Base-by-base conservation (phyloP, 768 basidiomycete genomes). In the Nidula microcarpa region DNA sequence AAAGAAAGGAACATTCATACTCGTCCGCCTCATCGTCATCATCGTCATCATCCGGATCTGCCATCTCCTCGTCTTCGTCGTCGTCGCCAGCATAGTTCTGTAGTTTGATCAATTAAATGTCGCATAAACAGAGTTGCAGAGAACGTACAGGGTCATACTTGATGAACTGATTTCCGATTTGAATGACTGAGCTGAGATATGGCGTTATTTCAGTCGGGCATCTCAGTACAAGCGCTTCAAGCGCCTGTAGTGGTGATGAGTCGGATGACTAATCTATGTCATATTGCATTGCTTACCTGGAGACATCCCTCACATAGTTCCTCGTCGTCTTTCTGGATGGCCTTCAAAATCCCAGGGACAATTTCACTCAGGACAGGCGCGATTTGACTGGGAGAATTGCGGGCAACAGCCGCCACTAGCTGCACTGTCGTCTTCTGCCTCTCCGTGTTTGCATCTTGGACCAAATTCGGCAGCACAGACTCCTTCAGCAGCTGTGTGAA, bases 111-210 rank as follows among this genome's bases (percentile, higher is more conserved):
- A n/a, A 47, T 17, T 6, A 51, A 39, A 51, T 39, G 48, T 14
- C 36, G 14, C 14, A 49, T 35, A 13, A 30, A 30, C 35, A 5
- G 11, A 16, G 2, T 34, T 18, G 41, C 8, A 23, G 50, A 5
- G 73, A 10, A 46, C 86, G 60, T 64, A 95, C 94, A 0, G 96
- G 96, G 67, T 99, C 97, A 64, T 92, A 89, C 65, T 92, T 95
- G 73, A 99, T 88, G 59, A 85, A 86, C 55, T 86, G 82, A 47
- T 76, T 80, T 3, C 89, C 92, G 30, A 80, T 74, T 54, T 87
- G 84, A 13, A 90, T 75, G 57, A 95, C 87, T 6, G 77, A 68
- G 49, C 70, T 71, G 34, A 96, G 67, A 65, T 86, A 94, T 0
- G 86, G 78, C 0, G 88, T 85, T 33, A 89, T 82, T 61, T 97